Percentiles rank a stretch among this genome's conserved stretches.
Conservation (phyloP, 2,329 filamentous ascomycete species). For the Cylindrodendrum hubeiense region DNA sequence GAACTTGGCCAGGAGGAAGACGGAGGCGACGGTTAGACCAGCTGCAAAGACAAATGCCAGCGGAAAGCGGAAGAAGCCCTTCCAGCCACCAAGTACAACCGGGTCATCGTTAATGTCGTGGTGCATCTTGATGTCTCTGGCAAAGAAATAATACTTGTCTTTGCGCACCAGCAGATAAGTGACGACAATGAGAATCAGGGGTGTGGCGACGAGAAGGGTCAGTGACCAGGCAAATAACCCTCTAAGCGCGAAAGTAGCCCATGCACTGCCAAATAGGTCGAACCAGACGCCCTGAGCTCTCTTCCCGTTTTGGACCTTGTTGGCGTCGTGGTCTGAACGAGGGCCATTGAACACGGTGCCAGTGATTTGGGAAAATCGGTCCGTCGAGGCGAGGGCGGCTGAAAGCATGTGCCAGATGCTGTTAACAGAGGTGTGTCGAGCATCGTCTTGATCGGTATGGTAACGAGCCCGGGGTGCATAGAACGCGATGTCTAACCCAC, state of each 20-base stretch:
- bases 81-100: slow-evolving; percentile 78
- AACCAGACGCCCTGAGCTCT: slow-evolving; percentile 89
- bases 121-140: slow-evolving; percentile 67
- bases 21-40: slow-evolving; percentile 77
- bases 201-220: slow-evolving; percentile 83
- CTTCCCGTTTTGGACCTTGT: slow-evolving; percentile 74
- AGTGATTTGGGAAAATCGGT: slow-evolving; percentile 76
- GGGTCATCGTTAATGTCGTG: slow-evolving; percentile 70
- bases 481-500: slow-evolving; percentile 93
- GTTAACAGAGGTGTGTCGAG: slow-evolving; percentile 77
- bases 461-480: slow-evolving; percentile 88
- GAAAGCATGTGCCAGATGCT: slow-evolving; percentile 97
- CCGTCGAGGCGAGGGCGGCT: slow-evolving; percentile 80
- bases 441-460: slow-evolving; percentile 91
- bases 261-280: slow-evolving; percentile 84
- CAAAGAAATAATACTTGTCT: slow-evolving; percentile 92
- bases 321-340: slow-evolving; percentile 65
- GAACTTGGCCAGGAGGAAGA: slow-evolving; percentile 81
- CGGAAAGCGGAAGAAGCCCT: slow-evolving; percentile 87
- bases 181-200: slow-evolving; percentile 77
- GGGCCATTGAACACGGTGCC: slow-evolving; percentile 75
- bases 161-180: slow-evolving; percentile 75
- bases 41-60: slow-evolving; percentile 78
- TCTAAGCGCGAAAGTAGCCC: slow-evolving; percentile 83
- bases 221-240: slow-evolving; percentile 92